A percentile compares a stretch with the other conserved stretches of the same genome.
Evolutionary conservation across 768 basidiomycete genomes (phyloP).

Genomic region (Russula compacta): DNA sequence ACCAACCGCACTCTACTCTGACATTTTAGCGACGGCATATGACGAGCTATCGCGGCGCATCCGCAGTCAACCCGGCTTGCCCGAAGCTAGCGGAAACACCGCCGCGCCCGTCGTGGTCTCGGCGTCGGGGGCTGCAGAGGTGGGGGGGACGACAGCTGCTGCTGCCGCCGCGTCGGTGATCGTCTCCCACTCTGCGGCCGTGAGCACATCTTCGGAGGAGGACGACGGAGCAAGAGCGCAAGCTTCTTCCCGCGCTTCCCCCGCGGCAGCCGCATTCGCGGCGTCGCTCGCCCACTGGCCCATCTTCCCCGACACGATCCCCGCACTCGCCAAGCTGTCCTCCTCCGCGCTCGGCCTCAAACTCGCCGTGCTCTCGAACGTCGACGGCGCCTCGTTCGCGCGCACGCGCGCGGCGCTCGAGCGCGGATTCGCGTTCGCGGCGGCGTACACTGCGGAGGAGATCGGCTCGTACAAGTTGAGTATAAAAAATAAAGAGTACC

Average conservation of each 20-base stretch:
- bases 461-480: slow-evolving; percentile 69
- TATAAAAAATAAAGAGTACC: too few species aligned
- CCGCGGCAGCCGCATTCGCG: slow-evolving; percentile 43
- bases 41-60: slow-evolving; percentile 29
- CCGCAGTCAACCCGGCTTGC: neutral
- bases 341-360: slow-evolving; percentile 40
- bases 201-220: neutral
- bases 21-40: slow-evolving; percentile 41
- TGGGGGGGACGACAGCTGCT: neutral
- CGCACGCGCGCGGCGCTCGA: slow-evolving; percentile 46
- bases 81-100: neutral
- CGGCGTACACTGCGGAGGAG: slow-evolving; percentile 64
- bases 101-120: neutral
- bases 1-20: slow-evolving; percentile 50
- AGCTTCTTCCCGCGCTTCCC: too few species aligned
- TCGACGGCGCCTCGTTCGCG: slow-evolving; percentile 56
- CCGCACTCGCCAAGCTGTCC: slow-evolving; percentile 50
- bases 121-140: neutral
- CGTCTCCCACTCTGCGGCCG: neutral
- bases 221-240: too few species aligned
- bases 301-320: slow-evolving; percentile 56
- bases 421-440: slow-evolving; percentile 37
- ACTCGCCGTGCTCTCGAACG: slow-evolving; percentile 68
- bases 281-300: slow-evolving; percentile 53
- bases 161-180: neutral